Percentiles rank a stretch among this genome's conserved stretches.
These are phyloP conservation scores for Trichoderma koningiopsis DNA, from an alignment of 2,329 filamentous ascomycete genomes.

Conservation along the genomic window DNA sequence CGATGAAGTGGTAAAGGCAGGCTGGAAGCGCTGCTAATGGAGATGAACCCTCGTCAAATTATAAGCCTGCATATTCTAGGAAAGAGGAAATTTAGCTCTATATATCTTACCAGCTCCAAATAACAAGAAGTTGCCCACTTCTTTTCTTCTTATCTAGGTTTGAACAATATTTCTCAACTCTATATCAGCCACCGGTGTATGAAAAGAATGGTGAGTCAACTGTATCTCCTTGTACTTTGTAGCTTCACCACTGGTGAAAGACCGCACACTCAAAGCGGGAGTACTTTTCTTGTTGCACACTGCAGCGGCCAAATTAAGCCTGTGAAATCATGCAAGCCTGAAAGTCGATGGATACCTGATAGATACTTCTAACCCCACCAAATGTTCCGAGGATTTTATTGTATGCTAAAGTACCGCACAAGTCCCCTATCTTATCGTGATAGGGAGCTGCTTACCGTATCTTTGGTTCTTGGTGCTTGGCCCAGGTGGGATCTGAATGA, in stretches of 20 bases:
- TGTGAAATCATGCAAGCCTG: not conserved
- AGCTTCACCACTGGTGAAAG: not conserved
- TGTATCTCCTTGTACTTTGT: not conserved
- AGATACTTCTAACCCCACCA: not conserved
- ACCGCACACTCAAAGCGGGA: not conserved
- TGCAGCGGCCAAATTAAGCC: not conserved
- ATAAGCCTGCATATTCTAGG: not conserved
- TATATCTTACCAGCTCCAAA: not conserved
- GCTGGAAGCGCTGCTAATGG: not conserved
- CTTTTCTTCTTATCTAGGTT: not conserved
- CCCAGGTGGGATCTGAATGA: not conserved
- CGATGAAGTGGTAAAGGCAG: not conserved
- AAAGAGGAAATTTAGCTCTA: not conserved
- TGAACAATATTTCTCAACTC: not conserved
- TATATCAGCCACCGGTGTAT: not conserved
- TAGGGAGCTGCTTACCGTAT: slow-evolving; percentile 21
- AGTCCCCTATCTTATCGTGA: slow-evolving; percentile 18
- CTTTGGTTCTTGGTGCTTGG: slow-evolving; percentile 16
- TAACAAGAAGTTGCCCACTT: too few relatives aligned
- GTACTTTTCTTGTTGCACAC: not conserved
- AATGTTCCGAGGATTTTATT: not conserved
- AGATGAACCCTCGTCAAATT: not conserved
- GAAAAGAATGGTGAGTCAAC: not conserved
- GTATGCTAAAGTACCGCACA: not conserved
- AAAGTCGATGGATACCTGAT: not conserved